A percentile compares a stretch with the other conserved stretches of the same genome.
These are phyloP conservation scores for Orbilia quercus DNA, from an alignment of 2,329 filamentous ascomycete genomes.

Conservation along the genomic window DNA sequence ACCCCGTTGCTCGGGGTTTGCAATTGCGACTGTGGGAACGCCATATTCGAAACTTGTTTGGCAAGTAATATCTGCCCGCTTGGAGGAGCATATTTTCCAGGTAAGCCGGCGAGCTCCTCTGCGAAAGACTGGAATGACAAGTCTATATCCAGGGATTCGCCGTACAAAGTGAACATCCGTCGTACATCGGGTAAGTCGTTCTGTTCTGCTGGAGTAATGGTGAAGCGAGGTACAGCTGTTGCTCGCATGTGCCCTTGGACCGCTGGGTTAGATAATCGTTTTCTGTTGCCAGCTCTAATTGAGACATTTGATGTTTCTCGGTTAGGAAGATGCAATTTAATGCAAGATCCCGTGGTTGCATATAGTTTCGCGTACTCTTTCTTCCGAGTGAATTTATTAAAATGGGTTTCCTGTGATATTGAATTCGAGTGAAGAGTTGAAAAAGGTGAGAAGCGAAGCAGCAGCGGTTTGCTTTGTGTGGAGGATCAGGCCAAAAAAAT, in stretches of 20 bases:
- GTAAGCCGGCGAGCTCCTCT: conserved; percentile 67
- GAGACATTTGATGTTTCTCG: conserved; percentile 54
- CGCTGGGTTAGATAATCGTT: too few relatives aligned
- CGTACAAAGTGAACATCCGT: conserved; percentile 65
- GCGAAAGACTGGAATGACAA: conserved; percentile 70
- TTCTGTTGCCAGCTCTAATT: conserved; percentile 7
- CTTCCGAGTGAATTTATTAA: neutral
- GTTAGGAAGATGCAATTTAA: conserved; percentile 32
- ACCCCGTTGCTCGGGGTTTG: too few relatives aligned
- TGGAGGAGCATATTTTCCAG: conserved; percentile 68
- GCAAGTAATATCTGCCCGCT: conserved; percentile 68
- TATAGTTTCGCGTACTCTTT: conserved; percentile 11
- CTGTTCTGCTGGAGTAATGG: conserved; percentile 33
- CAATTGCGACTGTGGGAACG: neutral
- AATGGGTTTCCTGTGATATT: neutral
- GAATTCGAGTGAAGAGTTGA: neutral
- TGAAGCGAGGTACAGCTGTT: conserved; percentile 32
- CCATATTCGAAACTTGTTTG: conserved; percentile 6
- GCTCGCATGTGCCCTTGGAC: neutral
- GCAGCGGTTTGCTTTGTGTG: neutral
- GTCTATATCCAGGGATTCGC: conserved; percentile 67
- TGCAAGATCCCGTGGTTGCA: conserved; percentile 51
- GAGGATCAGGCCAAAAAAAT: conserved; percentile 8
- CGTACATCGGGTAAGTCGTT: conserved; percentile 64
- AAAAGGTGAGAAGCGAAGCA: neutral